Conservation (phyloP, 2,329 filamentous ascomycete species). For the Botrytis squamosa region DNA sequence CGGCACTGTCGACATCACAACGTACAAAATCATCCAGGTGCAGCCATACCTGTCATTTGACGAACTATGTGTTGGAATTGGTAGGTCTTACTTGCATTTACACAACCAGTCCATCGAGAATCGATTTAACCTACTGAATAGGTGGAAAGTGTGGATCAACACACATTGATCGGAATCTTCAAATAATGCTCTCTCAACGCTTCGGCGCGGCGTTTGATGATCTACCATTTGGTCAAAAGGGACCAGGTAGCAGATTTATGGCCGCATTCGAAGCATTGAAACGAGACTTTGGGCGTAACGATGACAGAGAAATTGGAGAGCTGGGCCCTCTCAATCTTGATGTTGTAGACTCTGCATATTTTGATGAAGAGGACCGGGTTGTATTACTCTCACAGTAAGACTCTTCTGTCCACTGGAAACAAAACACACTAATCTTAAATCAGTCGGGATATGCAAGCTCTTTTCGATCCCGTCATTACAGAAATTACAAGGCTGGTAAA, state of each 20-base stretch:
- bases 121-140: neutral
- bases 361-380: conserved; percentile 25
- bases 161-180: conserved; percentile 33
- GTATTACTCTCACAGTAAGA: conserved; percentile 29
- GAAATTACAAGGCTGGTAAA: too few relatives aligned
- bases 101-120: too few relatives aligned
- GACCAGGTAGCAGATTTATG: conserved; percentile 31
- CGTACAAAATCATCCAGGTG: conserved; percentile 29
- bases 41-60: conserved; percentile 27
- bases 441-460: too few relatives aligned
- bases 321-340: conserved; percentile 27
- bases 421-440: too few relatives aligned
- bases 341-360: conserved; percentile 25
- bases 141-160: conserved; percentile 35
- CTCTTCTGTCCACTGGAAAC: too few relatives aligned
- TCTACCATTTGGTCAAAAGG: conserved; percentile 25
- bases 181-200: conserved; percentile 26
- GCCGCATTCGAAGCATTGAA: conserved; percentile 26
- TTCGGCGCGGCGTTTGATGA: conserved; percentile 29
- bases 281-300: conserved; percentile 25
- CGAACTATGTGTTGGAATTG: conserved; percentile 27
- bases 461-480: too few relatives aligned
- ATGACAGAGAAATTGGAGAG: conserved; percentile 23
- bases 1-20: conserved; percentile 34
- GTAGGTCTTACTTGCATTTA: neutral